phyloP scores from a whole-genome alignment of 1,284 basidiomycete species.

The Cutaneotrichosporon cavernicola region DNA sequence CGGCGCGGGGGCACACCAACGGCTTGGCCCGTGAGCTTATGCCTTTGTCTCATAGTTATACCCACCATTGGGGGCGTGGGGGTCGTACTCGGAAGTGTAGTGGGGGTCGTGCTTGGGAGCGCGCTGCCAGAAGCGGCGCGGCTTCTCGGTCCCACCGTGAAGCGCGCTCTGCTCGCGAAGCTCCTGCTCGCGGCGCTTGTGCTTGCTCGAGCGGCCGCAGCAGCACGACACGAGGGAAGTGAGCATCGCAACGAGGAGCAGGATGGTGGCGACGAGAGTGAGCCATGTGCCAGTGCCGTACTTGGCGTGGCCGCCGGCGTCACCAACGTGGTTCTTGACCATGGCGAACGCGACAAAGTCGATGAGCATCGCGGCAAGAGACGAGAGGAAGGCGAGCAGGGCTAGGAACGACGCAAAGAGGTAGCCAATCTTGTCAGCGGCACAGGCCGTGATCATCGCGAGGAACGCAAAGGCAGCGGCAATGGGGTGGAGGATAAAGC shows the following conservation, averaged over 20 bases:
- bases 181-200: constrained; percentile 13
- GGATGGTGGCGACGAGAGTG: constrained; percentile 39
- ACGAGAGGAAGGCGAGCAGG: constrained; percentile 43
- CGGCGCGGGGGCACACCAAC: constrained; percentile 4
- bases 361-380: constrained; percentile 47
- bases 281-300: constrained; percentile 47
- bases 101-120: neutral
- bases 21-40: no score
- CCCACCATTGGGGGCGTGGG: neutral
- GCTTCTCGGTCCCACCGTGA: neutral
- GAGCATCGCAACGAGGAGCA: constrained; percentile 44
- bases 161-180: neutral
- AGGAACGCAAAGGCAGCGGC: constrained; percentile 44
- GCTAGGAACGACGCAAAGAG: constrained; percentile 44
- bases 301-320: constrained; percentile 28
- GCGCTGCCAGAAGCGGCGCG: neutral
- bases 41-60: neutral
- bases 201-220: constrained; percentile 29
- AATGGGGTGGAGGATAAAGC: constrained; percentile 48
- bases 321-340: constrained; percentile 35
- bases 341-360: constrained; percentile 45
- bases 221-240: constrained; percentile 40
- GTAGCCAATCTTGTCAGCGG: constrained; percentile 46
- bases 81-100: neutral
- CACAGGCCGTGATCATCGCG: constrained; percentile 44